These are phyloP conservation scores for Colletotrichum sp. DNA, from an alignment of 2,329 filamentous ascomycete species.

Conservation along the genomic window DNA sequence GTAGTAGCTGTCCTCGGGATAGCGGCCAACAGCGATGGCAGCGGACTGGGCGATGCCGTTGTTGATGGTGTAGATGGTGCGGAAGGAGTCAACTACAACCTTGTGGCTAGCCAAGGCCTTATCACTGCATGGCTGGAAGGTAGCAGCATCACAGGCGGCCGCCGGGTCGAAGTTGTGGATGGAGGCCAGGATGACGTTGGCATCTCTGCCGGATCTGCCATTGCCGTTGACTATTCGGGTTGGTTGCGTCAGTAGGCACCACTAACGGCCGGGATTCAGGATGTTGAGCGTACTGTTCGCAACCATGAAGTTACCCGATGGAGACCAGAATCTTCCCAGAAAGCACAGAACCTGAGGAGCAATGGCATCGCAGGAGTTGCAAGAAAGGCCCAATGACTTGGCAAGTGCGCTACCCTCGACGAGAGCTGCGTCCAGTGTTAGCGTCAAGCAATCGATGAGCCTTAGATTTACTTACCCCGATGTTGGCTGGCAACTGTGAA, in stretches of 20 bases:
- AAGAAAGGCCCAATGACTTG: slow-evolving; percentile 62
- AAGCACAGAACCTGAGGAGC: slow-evolving; percentile 77
- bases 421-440: slow-evolving; percentile 45
- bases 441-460: not conserved
- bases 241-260: not conserved
- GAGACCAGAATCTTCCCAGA: slow-evolving; percentile 74
- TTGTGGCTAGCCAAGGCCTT: slow-evolving; percentile 77
- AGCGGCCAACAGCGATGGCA: slow-evolving; percentile 69
- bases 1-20: slow-evolving; percentile 76
- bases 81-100: slow-evolving; percentile 75
- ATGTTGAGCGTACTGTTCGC: slow-evolving; percentile 62
- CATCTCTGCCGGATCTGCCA: slow-evolving; percentile 71
- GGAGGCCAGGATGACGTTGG: slow-evolving; percentile 69
- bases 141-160: slow-evolving; percentile 68
- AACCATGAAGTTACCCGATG: slow-evolving; percentile 59
- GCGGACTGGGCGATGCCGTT: slow-evolving; percentile 61
- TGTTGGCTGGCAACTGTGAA: slow-evolving; percentile 77
- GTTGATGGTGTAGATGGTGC: slow-evolving; percentile 72
- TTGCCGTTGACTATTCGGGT: slow-evolving; percentile 52
- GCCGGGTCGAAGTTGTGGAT: slow-evolving; percentile 74
- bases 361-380: slow-evolving; percentile 63
- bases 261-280: not conserved
- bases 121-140: slow-evolving; percentile 80
- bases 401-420: slow-evolving; percentile 72
- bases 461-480: slow-evolving; percentile 53